Evolutionary conservation across 257 asterid species (phyloP).

Genomic region (Solanum arcanum): DNA sequence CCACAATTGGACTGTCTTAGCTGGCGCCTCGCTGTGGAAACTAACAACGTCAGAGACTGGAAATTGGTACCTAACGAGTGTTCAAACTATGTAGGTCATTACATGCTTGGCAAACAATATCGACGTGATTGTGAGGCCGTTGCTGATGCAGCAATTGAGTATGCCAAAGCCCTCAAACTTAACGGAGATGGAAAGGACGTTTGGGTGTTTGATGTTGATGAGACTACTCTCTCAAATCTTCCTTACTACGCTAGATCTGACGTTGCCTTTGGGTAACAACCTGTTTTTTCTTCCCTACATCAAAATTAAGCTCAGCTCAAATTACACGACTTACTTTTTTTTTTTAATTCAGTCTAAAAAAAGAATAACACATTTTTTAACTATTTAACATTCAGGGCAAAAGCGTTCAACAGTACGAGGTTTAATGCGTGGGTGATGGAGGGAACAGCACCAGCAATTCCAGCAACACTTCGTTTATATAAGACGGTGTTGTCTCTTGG

Average conservation of each 20-base stretch:
- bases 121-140: slow-evolving; percentile 30
- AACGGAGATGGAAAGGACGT: slow-evolving; percentile 27
- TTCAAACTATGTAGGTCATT: slow-evolving; percentile 38
- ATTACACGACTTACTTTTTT: too few species aligned
- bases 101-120: slow-evolving; percentile 61
- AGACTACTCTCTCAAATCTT: slow-evolving; percentile 29
- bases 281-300: too few species aligned
- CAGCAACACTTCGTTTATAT: too few species aligned
- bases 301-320: too few species aligned
- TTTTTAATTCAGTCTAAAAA: too few species aligned
- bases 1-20: slow-evolving; percentile 44
- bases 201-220: slow-evolving; percentile 48
- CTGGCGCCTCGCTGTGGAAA: slow-evolving; percentile 69
- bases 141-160: slow-evolving; percentile 31
- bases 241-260: slow-evolving; percentile 33
- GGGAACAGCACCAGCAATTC: too few species aligned
- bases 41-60: slow-evolving; percentile 38
- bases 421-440: too few species aligned
- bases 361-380: too few species aligned
- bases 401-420: too few species aligned
- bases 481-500: too few species aligned
- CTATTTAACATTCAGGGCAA: too few species aligned
- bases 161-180: slow-evolving; percentile 17
- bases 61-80: slow-evolving; percentile 23
- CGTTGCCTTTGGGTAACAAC: slow-evolving; percentile 26